Evolutionary conservation across 768 basidiomycete genomes (phyloP).

Genomic region (Phaffia australis): DNA sequence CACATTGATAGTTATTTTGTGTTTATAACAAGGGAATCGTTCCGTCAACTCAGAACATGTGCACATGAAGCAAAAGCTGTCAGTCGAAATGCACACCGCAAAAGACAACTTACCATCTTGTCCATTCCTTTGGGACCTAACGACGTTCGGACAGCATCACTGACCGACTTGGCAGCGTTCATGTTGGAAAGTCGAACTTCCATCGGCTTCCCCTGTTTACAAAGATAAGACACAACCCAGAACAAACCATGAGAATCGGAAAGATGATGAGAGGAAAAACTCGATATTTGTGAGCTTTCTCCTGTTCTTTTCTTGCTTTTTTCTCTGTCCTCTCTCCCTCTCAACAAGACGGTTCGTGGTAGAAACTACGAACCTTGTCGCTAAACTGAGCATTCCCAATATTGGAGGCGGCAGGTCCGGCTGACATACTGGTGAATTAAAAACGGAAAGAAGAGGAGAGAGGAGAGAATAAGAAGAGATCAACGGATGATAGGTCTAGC

Average conservation of each 20-base stretch:
- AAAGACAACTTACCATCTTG: slow-evolving; percentile 64
- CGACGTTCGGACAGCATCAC: slow-evolving; percentile 92
- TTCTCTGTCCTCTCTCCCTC: too few relatives aligned
- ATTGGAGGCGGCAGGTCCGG: slow-evolving; percentile 7
- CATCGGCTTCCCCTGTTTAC: slow-evolving; percentile 83
- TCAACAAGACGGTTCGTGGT: not conserved
- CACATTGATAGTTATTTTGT: slow-evolving; percentile 10
- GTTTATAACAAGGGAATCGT: not conserved
- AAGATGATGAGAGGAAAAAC: not conserved
- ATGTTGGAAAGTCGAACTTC: slow-evolving; percentile 94
- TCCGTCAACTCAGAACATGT: not conserved
- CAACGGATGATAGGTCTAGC: too few relatives aligned
- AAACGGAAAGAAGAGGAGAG: not conserved
- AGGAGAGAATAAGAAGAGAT: slow-evolving; percentile 5
- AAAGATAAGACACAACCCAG: not conserved
- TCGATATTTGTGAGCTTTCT: too few relatives aligned
- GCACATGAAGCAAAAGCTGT: not conserved
- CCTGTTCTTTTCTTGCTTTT: too few relatives aligned
- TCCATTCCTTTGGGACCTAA: slow-evolving; percentile 97
- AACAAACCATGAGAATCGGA: not conserved
- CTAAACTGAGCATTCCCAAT: slow-evolving; percentile 35
- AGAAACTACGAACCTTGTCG: slow-evolving; percentile 29
- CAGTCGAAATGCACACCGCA: not conserved
- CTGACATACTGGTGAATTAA: not conserved
- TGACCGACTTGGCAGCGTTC: slow-evolving; percentile 93